Conservation (phyloP, 441 rosid species). For the Euphorbia celastroides region DNA sequence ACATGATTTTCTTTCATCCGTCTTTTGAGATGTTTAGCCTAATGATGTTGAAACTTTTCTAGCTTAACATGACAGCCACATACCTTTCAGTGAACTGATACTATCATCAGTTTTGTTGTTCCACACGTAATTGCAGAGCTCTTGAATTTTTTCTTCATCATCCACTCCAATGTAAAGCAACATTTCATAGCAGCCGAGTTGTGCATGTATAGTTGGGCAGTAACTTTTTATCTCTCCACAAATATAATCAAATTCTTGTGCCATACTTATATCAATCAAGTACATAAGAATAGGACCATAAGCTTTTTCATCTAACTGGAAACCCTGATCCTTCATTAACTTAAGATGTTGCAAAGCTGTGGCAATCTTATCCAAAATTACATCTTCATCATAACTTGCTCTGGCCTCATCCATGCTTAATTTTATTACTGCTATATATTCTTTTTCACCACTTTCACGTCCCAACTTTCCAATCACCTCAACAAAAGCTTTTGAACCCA, state of each 20-base stretch:
- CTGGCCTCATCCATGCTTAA: slow-evolving; percentile 45
- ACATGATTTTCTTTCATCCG: neutral
- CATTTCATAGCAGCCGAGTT: slow-evolving; percentile 84
- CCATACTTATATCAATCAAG: slow-evolving; percentile 62
- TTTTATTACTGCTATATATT: slow-evolving; percentile 48
- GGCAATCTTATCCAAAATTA: slow-evolving; percentile 37
- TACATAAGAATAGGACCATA: slow-evolving; percentile 58
- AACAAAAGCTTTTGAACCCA: slow-evolving; percentile 52
- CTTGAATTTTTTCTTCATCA: slow-evolving; percentile 48
- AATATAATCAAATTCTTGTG: slow-evolving; percentile 48
- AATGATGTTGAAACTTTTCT: slow-evolving; percentile 1
- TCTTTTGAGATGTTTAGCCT: neutral
- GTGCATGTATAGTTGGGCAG: slow-evolving; percentile 34
- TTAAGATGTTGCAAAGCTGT: slow-evolving; percentile 36
- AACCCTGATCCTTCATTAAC: slow-evolving; percentile 58
- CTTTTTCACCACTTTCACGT: slow-evolving; percentile 54
- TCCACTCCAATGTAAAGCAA: slow-evolving; percentile 46
- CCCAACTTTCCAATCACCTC: slow-evolving; percentile 53
- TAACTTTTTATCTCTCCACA: slow-evolving; percentile 36
- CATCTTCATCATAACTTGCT: slow-evolving; percentile 40
- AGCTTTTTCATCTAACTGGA: slow-evolving; percentile 46
- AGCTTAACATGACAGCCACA: neutral
- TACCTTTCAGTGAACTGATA: slow-evolving; percentile 50
- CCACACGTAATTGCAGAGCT: slow-evolving; percentile 39
- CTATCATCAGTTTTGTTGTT: slow-evolving; percentile 26